phyloP scores from a whole-genome alignment of 805 yeast genomes.

The Monosporozyma yasuniensis region DNA sequence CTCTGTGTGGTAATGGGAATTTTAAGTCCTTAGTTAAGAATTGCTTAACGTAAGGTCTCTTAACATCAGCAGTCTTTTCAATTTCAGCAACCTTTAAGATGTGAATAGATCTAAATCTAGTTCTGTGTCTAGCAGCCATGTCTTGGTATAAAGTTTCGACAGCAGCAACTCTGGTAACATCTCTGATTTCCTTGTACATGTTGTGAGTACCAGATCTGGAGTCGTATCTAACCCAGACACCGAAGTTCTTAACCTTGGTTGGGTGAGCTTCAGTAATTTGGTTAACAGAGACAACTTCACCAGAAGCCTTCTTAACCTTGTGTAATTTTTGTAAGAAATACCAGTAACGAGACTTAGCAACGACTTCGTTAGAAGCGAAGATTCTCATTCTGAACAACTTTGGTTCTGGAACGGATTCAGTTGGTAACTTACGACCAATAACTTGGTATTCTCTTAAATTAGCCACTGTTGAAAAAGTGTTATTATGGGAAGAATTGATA shows the following conservation, averaged over 20 bases:
- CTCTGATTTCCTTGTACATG: constrained; percentile 99
- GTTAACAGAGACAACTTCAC: constrained; percentile 95
- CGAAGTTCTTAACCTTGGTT: constrained; percentile 99
- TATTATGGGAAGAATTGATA: constrained; percentile 2
- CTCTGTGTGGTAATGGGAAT: constrained; percentile 99
- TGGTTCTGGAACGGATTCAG: constrained; percentile 98
- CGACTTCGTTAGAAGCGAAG: constrained; percentile 97
- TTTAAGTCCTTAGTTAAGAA: constrained; percentile 89
- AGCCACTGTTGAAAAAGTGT: constrained; percentile 50
- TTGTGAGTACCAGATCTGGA: constrained; percentile 99
- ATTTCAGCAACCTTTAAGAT: constrained; percentile 98
- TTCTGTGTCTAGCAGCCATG: constrained; percentile 99
- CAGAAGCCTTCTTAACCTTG: constrained; percentile 99
- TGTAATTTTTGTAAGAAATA: constrained; percentile 98
- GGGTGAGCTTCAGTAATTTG: constrained; percentile 90
- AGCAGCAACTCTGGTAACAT: constrained; percentile 97
- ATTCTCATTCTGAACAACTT: constrained; percentile 99
- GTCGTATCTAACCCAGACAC: constrained; percentile 99
- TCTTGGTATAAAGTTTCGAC: constrained; percentile 98
- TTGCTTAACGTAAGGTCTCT: constrained; percentile 98
- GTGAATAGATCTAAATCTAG: constrained; percentile 99
- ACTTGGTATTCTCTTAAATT: constrained; percentile 99
- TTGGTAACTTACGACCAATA: constrained; percentile 99
- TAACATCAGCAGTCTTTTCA: constrained; percentile 94
- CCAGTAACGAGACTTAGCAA: constrained; percentile 99